phyloP scores from a whole-genome alignment of 2,329 filamentous ascomycete genomes.

The Harringtonia lauricola region DNA sequence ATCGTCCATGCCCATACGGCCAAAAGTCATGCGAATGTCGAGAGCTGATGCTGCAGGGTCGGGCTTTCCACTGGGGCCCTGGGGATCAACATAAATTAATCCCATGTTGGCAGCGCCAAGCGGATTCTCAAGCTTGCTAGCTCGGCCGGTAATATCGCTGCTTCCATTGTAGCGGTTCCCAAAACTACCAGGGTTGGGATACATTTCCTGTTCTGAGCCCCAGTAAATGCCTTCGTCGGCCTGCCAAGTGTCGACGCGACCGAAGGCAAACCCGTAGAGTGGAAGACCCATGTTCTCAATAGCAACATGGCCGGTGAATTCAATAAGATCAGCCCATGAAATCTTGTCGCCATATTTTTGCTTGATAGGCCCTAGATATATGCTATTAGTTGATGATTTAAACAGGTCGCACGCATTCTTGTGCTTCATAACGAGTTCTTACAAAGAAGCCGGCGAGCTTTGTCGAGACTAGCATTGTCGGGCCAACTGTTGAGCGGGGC shows the following conservation, averaged over 20 bases:
- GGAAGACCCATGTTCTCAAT: slow-evolving; percentile 67
- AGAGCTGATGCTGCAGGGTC: slow-evolving; percentile 57
- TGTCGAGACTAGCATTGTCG: slow-evolving; percentile 69
- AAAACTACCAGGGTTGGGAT: slow-evolving; percentile 34
- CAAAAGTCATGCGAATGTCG: slow-evolving; percentile 68
- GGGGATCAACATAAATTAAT: slow-evolving; percentile 73
- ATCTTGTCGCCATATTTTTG: slow-evolving; percentile 77
- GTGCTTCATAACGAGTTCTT: background rate
- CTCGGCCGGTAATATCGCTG: background rate
- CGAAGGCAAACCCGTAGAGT: slow-evolving; percentile 63
- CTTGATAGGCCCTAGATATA: slow-evolving; percentile 54
- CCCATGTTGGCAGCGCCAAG: slow-evolving; percentile 62
- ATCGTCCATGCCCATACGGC: slow-evolving; percentile 75
- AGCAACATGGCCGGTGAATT: slow-evolving; percentile 65
- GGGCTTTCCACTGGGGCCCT: slow-evolving; percentile 62
- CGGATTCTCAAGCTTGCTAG: slow-evolving; percentile 43
- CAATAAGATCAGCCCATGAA: slow-evolving; percentile 65
- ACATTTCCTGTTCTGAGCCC: slow-evolving; percentile 61
- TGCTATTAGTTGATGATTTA: too few relatives aligned
- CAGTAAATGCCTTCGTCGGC: slow-evolving; percentile 68
- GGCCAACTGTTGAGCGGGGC: slow-evolving; percentile 76
- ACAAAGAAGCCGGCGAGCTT: slow-evolving; percentile 63
- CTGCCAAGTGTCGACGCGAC: slow-evolving; percentile 63
- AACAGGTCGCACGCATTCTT: too few relatives aligned
- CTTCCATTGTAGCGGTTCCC: slow-evolving; percentile 1